Percentiles rank a stretch among this genome's conserved stretches.
phyloP scores from a whole-genome alignment of 257 asterid species.

The Fraxinus excelsior region DNA sequence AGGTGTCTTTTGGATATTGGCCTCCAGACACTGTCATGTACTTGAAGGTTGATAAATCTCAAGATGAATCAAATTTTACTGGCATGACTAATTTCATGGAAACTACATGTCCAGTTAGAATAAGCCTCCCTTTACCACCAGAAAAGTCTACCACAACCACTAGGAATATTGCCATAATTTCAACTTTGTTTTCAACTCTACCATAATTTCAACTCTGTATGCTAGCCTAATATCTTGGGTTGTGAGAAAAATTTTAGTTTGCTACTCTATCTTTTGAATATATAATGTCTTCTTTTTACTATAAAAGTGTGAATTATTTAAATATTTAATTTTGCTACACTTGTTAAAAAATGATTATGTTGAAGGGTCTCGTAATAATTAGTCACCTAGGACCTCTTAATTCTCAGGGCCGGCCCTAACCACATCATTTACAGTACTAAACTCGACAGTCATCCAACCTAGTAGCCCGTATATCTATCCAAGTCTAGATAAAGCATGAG shows the following conservation, averaged over 20 bases:
- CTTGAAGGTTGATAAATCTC: constrained; percentile 63
- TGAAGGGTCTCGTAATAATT: too few species aligned
- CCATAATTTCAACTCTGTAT: too few species aligned
- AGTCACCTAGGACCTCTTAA: too few species aligned
- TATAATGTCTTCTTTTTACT: too few species aligned
- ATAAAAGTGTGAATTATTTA: too few species aligned
- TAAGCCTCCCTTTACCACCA: constrained; percentile 72
- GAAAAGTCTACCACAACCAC: constrained; percentile 50
- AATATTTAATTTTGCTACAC: too few species aligned
- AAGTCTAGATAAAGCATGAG: background rate
- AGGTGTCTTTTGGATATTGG: constrained; percentile 63
- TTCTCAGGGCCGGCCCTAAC: too few species aligned
- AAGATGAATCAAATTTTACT: constrained; percentile 47
- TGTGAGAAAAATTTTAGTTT: too few species aligned
- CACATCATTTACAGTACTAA: background rate
- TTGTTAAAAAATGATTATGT: too few species aligned
- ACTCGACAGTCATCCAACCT: background rate
- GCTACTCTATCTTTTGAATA: too few species aligned
- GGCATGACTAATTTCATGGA: constrained; percentile 68
- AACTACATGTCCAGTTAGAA: constrained; percentile 64
- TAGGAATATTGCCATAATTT: constrained; percentile 62
- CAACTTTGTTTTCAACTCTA: constrained; percentile 62
- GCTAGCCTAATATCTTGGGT: too few species aligned
- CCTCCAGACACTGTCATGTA: constrained; percentile 64
- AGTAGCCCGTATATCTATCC: background rate